Conservation (phyloP, 305 asterid genomes). For the Solanum hybrid region DNA sequence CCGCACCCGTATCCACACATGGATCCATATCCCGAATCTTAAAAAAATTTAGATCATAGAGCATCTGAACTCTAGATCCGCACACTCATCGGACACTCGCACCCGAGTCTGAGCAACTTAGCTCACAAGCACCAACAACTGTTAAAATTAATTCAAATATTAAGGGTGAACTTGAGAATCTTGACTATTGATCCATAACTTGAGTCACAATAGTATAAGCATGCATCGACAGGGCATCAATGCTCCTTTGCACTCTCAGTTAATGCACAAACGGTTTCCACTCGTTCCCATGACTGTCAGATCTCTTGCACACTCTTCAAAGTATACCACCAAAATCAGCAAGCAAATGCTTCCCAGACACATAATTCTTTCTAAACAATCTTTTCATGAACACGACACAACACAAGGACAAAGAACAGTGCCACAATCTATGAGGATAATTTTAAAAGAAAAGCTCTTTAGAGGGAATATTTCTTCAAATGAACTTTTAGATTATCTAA, state of each 20-base stretch:
- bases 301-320: neutral
- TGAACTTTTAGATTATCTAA: neutral
- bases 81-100: neutral
- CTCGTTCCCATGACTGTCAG: neutral
- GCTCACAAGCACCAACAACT: neutral
- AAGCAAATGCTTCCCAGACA: neutral
- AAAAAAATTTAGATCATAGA: neutral
- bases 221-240: neutral
- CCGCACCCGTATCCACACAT: neutral
- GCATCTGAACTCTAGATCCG: neutral
- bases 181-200: neutral
- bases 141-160: neutral
- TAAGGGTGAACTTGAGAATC: neutral
- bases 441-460: neutral
- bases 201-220: neutral
- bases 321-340: neutral
- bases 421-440: neutral
- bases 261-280: neutral
- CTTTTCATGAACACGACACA: neutral
- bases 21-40: neutral
- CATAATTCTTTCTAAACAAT: neutral
- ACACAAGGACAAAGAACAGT: neutral
- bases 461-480: neutral
- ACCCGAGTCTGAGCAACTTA: neutral
- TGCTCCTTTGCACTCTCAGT: neutral